phyloP scores from a whole-genome alignment of 2,329 filamentous ascomycete species.

The Alternaria atra region DNA sequence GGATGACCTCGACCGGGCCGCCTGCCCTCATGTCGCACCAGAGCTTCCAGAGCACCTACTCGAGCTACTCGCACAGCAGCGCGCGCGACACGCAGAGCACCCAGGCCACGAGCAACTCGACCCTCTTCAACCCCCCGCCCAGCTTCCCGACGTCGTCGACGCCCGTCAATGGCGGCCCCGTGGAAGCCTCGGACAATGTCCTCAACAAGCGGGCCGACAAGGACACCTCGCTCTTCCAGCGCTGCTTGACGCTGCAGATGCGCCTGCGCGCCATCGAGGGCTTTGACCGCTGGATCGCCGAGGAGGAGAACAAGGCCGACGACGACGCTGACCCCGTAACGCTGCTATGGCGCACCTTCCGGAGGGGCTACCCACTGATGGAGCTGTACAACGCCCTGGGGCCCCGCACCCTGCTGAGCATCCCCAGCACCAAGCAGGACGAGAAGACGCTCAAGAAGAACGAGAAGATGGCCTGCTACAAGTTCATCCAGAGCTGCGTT shows the following conservation, averaged over 20 bases:
- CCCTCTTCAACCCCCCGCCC: slow-evolving; percentile 54
- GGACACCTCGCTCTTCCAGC: slow-evolving; percentile 91
- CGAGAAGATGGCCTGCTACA: slow-evolving; percentile 88
- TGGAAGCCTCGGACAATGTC: slow-evolving; percentile 87
- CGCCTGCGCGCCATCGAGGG: slow-evolving; percentile 83
- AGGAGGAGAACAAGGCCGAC: slow-evolving; percentile 75
- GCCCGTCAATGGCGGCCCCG: slow-evolving; percentile 64
- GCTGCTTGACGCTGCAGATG: slow-evolving; percentile 85
- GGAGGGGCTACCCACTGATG: slow-evolving; percentile 83
- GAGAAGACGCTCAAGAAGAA: slow-evolving; percentile 70
- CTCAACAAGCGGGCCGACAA: slow-evolving; percentile 97
- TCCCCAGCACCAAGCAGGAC: slow-evolving; percentile 69
- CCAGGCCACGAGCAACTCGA: slow-evolving; percentile 56
- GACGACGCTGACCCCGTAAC: slow-evolving; percentile 83
- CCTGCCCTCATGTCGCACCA: slow-evolving; percentile 56
- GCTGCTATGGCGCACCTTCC: slow-evolving; percentile 86
- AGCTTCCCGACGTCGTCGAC: slow-evolving; percentile 24
- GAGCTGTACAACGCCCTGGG: slow-evolving; percentile 87
- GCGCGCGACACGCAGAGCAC: slow-evolving; percentile 59
- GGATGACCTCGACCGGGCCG: slow-evolving; percentile 48
- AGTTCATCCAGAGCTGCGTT: slow-evolving; percentile 89
- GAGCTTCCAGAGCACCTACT: slow-evolving; percentile 59
- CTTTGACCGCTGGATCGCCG: slow-evolving; percentile 77
- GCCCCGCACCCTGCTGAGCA: slow-evolving; percentile 72
- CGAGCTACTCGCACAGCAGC: slow-evolving; percentile 57